These are phyloP conservation scores for Tylopilus cervinicoccineus DNA, from an alignment of 768 basidiomycete species.

Conservation along the genomic window DNA sequence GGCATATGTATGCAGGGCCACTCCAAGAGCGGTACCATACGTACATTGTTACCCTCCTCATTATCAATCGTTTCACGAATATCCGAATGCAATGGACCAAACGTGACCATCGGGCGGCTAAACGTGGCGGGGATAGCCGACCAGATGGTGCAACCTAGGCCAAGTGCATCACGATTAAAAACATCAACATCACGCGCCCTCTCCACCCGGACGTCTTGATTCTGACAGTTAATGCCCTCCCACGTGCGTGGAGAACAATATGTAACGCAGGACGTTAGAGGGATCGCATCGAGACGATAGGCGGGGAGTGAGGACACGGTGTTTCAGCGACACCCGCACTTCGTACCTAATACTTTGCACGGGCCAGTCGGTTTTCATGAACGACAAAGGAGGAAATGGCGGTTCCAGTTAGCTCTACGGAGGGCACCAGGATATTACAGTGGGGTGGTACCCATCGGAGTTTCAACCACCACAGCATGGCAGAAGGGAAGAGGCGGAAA, in stretches of 20 bases:
- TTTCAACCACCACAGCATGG: too few species aligned
- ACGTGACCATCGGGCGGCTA: too few species aligned
- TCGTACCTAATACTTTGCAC: not conserved
- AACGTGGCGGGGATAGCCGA: not conserved
- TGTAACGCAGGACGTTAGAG: not conserved
- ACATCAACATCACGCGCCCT: not conserved
- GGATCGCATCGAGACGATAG: conserved; percentile 11
- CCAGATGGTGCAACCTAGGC: not conserved
- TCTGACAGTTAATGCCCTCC: not conserved
- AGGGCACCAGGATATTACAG: not conserved
- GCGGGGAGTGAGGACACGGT: not conserved
- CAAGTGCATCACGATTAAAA: not conserved
- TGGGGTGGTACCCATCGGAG: too few species aligned
- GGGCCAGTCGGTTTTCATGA: not conserved
- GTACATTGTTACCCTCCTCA: not conserved
- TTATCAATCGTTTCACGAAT: not conserved
- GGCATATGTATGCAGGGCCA: not conserved
- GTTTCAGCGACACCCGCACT: not conserved
- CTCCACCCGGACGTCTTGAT: not conserved
- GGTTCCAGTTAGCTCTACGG: not conserved
- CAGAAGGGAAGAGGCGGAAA: too few species aligned
- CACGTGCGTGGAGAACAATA: too few species aligned
- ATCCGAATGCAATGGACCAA: too few species aligned
- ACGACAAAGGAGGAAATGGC: not conserved
- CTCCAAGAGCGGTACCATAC: not conserved